These are phyloP conservation scores for Pseudotsuga menziesii DNA, from an alignment of 75 land plant species.

Conservation along the genomic window DNA sequence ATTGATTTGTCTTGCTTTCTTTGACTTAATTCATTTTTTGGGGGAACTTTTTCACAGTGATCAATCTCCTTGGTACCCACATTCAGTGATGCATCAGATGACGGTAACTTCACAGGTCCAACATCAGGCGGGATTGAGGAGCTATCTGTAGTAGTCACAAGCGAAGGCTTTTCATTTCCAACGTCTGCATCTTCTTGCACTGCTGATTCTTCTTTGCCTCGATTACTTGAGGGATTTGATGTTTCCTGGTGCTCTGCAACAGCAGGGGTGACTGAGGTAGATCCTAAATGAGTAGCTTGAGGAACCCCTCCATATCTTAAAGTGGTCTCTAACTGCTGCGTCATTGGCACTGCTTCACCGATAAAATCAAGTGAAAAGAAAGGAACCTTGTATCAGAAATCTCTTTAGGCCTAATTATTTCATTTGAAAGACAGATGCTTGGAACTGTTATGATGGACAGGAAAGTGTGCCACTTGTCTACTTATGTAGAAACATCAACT, in stretches of 20 bases:
- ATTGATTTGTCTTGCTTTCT: not conserved
- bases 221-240: not conserved
- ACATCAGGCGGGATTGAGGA: not conserved
- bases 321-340: constrained; percentile 75
- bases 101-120: not conserved
- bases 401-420: too few relatives aligned
- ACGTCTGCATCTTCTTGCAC: not conserved
- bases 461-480: too few relatives aligned
- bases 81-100: not conserved
- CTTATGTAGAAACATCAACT: not conserved
- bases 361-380: too few relatives aligned
- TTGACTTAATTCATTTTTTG: not conserved
- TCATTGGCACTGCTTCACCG: constrained; percentile 77
- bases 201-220: too few relatives aligned
- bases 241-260: not conserved
- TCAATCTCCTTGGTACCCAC: not conserved
- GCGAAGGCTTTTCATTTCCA: not conserved
- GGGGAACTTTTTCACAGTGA: not conserved
- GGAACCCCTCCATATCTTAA: constrained; percentile 78
- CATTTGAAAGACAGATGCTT: too few relatives aligned
- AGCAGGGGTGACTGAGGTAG: not conserved
- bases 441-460: too few relatives aligned
- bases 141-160: not conserved
- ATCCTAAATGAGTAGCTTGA: constrained; percentile 59
- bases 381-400: too few relatives aligned